Base-by-base conservation (phyloP, 768 basidiomycete genomes). In the Amanita inopinata region DNA sequence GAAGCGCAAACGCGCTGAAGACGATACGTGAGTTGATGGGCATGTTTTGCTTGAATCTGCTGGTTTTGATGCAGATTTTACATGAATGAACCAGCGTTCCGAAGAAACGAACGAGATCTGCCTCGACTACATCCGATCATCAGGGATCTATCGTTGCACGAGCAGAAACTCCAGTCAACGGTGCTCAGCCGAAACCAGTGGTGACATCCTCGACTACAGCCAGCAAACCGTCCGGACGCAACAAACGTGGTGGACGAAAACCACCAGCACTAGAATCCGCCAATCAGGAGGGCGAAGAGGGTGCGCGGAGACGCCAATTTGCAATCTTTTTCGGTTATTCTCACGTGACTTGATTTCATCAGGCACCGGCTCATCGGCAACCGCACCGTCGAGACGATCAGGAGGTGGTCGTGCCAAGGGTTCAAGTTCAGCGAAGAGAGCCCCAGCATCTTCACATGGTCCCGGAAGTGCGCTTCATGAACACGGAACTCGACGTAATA, bases 1-100 rank as follows among this genome's bases (percentile, higher is more conserved):
- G 61, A 89, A 88, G 61, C 73, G 87, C 56, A 89, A 88, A 59
- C 74, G 86, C 38, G 64, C 62, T 20, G 84, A 83, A 18, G 83
- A 85, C 38, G 85, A 87, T 51, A 56, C 57, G 85, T 87, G 49
- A 60, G 80, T 69, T 28, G n/a, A n/a, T n/a, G n/a, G 49, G 7
- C 8, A 46, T 18, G n/a, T 52, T 37, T 57, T 40, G 30, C 33
- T 31, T 37, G 24, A 33, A n/a, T n/a, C n/a, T n/a, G n/a, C n/a
- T n/a, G n/a, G n/a, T n/a, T 11, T 35, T 12, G 8, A 25, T 23
- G 24, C 5, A 34, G 23, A 33, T 53, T 38, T 59, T 42, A 41
- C 32, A 20, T 37, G 25, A 33, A 14, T 35, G 11, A 33, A 51
- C 10, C 54, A 80, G 75, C 44, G 57, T 52, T 30, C 60, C 73